phyloP scores from a whole-genome alignment of 2,329 filamentous ascomycete genomes.

The Zymoseptoria passerinii region DNA sequence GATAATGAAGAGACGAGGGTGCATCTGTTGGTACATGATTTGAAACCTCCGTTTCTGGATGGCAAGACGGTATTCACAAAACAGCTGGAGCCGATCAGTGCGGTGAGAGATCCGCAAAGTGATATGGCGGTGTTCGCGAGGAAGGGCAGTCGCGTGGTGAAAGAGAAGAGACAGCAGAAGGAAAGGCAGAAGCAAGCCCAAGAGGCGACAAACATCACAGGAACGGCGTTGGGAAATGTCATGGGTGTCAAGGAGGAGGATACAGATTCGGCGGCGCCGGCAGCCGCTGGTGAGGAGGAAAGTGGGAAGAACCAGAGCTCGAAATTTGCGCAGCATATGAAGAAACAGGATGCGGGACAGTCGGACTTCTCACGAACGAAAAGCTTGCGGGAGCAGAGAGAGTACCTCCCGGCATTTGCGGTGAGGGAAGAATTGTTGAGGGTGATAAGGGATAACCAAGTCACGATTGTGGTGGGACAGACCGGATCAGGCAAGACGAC shows the following conservation, averaged over 20 bases:
- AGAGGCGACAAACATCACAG: conserved; percentile 85
- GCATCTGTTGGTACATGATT: conserved; percentile 85
- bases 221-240: conserved; percentile 84
- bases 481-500: conserved; percentile 98
- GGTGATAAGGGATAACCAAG: conserved; percentile 93
- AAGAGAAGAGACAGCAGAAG: conserved; percentile 81
- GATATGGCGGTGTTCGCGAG: conserved; percentile 98
- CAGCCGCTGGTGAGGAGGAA: conserved; percentile 52
- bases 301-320: conserved; percentile 52
- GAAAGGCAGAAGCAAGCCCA: conserved; percentile 92
- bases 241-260: conserved; percentile 94
- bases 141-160: conserved; percentile 88
- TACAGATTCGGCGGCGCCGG: conserved; percentile 72
- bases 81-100: conserved; percentile 88
- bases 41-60: conserved; percentile 89
- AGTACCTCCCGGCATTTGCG: conserved; percentile 90
- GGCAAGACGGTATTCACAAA: conserved; percentile 95
- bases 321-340: conserved; percentile 87
- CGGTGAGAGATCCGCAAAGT: conserved; percentile 86
- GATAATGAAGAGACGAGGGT: conserved; percentile 85
- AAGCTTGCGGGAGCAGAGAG: conserved; percentile 78
- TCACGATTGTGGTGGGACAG: conserved; percentile 92
- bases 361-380: conserved; percentile 93
- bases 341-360: conserved; percentile 69
- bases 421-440: conserved; percentile 86